Percentiles rank a stretch among this genome's conserved stretches.
Conservation (phyloP, 23 red algal species). For the Gracilaria domingensis region DNA sequence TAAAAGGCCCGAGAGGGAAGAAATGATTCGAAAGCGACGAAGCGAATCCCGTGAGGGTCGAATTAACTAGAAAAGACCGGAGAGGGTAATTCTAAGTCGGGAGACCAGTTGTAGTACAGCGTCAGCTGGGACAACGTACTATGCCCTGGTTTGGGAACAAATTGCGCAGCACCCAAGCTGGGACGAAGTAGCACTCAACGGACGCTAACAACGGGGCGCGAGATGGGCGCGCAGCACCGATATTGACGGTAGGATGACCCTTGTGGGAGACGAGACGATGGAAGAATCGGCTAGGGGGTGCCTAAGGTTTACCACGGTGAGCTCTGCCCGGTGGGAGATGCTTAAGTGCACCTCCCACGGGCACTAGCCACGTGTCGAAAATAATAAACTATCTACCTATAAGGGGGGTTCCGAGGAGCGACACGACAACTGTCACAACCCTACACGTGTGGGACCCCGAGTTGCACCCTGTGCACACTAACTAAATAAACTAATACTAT, state of each 20-base stretch:
- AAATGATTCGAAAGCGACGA: too few relatives aligned
- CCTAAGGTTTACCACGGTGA: neutral
- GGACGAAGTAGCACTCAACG: neutral
- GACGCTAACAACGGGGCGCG: conserved; percentile 20
- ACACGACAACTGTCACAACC: too few relatives aligned
- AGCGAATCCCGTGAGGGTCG: too few relatives aligned
- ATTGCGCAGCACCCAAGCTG: neutral
- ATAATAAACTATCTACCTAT: neutral
- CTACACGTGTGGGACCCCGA: too few relatives aligned
- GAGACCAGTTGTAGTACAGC: too few relatives aligned
- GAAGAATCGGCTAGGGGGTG: conserved; percentile 5
- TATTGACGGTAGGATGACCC: neutral
- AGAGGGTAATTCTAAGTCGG: too few relatives aligned
- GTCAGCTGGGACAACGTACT: too few relatives aligned
- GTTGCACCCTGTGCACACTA: too few relatives aligned
- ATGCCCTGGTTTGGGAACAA: too few relatives aligned
- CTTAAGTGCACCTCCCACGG: neutral
- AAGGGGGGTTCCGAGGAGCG: neutral
- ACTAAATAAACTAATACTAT: too few relatives aligned
- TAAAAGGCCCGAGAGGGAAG: too few relatives aligned
- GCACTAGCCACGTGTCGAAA: neutral
- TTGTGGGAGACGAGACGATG: neutral
- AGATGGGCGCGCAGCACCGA: neutral
- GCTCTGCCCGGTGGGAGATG: neutral
- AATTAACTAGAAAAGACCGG: too few relatives aligned